These are phyloP conservation scores for Cronartium ribicola DNA, from an alignment of 1,284 basidiomycete genomes.

Conservation along the genomic window DNA sequence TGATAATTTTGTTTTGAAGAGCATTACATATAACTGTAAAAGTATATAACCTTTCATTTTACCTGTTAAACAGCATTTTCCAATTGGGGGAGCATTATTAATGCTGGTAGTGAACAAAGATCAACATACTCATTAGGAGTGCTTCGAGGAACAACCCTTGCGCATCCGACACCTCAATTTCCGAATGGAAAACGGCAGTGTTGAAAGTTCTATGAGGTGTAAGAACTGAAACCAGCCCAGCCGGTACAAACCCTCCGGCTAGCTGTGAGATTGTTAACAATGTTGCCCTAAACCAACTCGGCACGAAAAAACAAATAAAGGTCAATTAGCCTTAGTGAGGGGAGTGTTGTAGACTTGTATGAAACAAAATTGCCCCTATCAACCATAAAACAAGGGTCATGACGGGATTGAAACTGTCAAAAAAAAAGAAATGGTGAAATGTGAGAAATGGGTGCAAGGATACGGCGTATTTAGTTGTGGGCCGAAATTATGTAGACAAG, in stretches of 20 bases:
- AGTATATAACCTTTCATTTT: too few species aligned
- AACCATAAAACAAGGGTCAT: slow-evolving; percentile 54
- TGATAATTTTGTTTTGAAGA: too few species aligned
- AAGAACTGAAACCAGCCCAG: slow-evolving; percentile 43
- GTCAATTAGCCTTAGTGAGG: too few species aligned
- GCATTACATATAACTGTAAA: too few species aligned
- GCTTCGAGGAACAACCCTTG: slow-evolving; percentile 45
- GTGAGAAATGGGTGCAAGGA: not conserved
- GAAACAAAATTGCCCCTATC: slow-evolving; percentile 49
- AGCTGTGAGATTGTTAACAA: slow-evolving; percentile 43
- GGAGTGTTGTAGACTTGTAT: too few species aligned
- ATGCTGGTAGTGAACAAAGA: too few species aligned
- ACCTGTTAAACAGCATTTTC: too few species aligned
- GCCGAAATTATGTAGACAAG: too few species aligned
- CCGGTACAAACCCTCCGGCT: slow-evolving; percentile 45
- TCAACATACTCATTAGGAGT: slow-evolving; percentile 3
- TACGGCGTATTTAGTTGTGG: too few species aligned
- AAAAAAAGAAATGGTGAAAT: not conserved
- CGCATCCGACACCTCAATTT: slow-evolving; percentile 30
- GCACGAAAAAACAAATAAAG: not conserved
- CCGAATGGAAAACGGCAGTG: slow-evolving; percentile 40
- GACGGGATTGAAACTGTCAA: slow-evolving; percentile 53
- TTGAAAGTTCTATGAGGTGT: slow-evolving; percentile 26
- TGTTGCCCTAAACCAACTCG: slow-evolving; percentile 9
- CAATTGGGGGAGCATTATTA: too few species aligned